A percentile compares a stretch with the other conserved stretches of the same genome.
These are phyloP conservation scores for Hanseniaspora taiwanica DNA, from an alignment of 805 yeast genomes.

Conservation along the genomic window DNA sequence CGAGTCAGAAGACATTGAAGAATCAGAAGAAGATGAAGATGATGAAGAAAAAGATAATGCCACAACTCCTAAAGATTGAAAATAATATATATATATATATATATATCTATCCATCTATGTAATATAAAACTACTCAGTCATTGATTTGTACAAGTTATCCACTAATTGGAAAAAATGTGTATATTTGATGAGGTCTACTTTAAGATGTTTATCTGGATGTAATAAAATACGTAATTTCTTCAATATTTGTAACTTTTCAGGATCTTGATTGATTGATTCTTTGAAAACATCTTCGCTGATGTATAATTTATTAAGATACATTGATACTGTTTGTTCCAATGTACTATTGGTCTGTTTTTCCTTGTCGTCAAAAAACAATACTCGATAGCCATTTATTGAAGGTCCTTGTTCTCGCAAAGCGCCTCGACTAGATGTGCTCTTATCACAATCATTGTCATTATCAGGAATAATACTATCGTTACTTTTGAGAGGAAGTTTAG, in stretches of 20 bases:
- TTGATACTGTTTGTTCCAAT: no score
- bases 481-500: no score
- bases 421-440: no score
- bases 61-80: conserved; percentile 14
- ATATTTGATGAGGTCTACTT: no score
- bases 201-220: conserved; percentile 50
- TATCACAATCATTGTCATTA: no score
- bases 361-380: no score
- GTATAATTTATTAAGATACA: no score
- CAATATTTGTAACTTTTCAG: conserved; percentile 9
- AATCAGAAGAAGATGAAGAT: conserved; percentile 20
- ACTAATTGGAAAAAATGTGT: not conserved
- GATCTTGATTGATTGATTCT: not conserved
- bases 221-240: conserved; percentile 45
- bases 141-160: not conserved
- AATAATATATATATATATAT: conserved; percentile 11
- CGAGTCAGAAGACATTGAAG: conserved; percentile 18
- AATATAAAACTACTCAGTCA: not conserved
- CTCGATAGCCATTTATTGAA: no score
- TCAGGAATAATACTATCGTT: no score
- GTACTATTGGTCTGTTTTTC: no score
- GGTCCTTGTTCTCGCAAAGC: no score
- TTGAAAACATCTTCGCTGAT: no score
- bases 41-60: conserved; percentile 15
- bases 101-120: not conserved